phyloP scores from a whole-genome alignment of 352 stramenopile species.

The Globisporangium mamillatum region DNA sequence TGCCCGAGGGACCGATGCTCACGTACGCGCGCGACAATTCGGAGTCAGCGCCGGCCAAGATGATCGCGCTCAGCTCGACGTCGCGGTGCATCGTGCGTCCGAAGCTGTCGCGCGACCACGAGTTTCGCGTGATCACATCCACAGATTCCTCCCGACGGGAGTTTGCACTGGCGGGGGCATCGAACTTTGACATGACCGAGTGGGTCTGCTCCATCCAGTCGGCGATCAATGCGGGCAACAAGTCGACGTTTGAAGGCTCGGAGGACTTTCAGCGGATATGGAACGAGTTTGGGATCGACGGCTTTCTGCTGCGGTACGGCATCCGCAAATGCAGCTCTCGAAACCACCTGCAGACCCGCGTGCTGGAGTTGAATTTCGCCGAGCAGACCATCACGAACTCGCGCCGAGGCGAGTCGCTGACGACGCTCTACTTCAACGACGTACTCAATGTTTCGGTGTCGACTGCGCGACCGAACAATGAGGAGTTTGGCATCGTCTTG shows the following conservation, averaged over 20 bases:
- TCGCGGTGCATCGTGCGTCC: slow-evolving; percentile 61
- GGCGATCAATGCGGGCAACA: slow-evolving; percentile 79
- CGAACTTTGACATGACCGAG: slow-evolving; percentile 78
- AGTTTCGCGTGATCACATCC: slow-evolving; percentile 79
- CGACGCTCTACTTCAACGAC: slow-evolving; percentile 72
- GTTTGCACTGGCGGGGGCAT: slow-evolving; percentile 57
- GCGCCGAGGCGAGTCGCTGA: slow-evolving; percentile 72
- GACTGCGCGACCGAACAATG: slow-evolving; percentile 34
- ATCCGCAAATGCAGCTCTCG: slow-evolving; percentile 76
- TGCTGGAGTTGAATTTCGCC: slow-evolving; percentile 85
- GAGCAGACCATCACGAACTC: slow-evolving; percentile 83
- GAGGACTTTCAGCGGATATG: slow-evolving; percentile 73
- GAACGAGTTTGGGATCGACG: slow-evolving; percentile 75
- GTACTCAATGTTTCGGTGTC: slow-evolving; percentile 45
- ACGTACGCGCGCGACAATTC: slow-evolving; percentile 76
- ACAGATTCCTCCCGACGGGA: slow-evolving; percentile 65
- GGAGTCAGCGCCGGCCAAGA: slow-evolving; percentile 47
- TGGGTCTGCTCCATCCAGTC: slow-evolving; percentile 81
- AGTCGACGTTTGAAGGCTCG: slow-evolving; percentile 62
- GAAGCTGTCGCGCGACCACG: slow-evolving; percentile 60
- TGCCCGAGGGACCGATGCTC: slow-evolving; percentile 72
- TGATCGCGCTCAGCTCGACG: slow-evolving; percentile 75
- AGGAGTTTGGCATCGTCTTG: slow-evolving; percentile 70
- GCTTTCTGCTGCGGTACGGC: slow-evolving; percentile 80
- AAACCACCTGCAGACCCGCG: slow-evolving; percentile 79